Base-by-base conservation (phyloP, 2,329 filamentous ascomycete species). In the Hypomyces rosellus region DNA sequence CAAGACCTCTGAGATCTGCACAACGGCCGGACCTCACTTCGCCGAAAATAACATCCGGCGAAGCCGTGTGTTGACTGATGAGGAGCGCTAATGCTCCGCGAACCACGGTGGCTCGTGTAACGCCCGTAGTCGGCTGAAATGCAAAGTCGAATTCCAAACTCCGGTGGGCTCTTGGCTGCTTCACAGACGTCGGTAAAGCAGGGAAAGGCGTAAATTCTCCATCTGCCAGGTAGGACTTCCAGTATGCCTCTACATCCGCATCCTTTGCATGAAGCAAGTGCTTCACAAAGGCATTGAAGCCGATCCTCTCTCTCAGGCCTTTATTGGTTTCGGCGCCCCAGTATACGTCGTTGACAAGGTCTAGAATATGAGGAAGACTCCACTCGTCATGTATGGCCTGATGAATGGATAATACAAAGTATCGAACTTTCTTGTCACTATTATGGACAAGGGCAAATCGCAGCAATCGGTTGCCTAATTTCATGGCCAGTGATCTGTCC, bases 1-100 rank as follows among this genome's bases (percentile, higher is more conserved):
- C 56, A 20, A 61, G 51, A 18, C 51, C 57, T 2, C 25, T 30
- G 4, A 63, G 42, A 8, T 56, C 48, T 1, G 52, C 55, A 5
- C 54, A 55, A 13, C 72, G 65, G 8, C 72, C 72, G 3, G 72
- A 71, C 2, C 73, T 56, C 0, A 69, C 73, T 51, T 68, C 64
- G 2, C 72, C 72, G 46, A 74, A 73, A 5, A 70, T 59, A 11
- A 74, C 61, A 48, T 74, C 70, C 1, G 65, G 33, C 0, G 49
- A 45, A 5, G 54, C 76, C 3, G 70, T 59, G 54, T 82, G 82
- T 11, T 65, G 64, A 15, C 70, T 63, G 4, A 81, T 58, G 1
- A 84, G 58, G 43, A 75, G 73, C 9, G 73, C 70, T 57, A 76
- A 71, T 1, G 80, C 79, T 25, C 75, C 72, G 1, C 56, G 53